Evolutionary conservation across 164 flowering plant species (phyloP), one percentile per base, ranked within the genome.

Genomic region (Nelumbo lutea): DNA sequence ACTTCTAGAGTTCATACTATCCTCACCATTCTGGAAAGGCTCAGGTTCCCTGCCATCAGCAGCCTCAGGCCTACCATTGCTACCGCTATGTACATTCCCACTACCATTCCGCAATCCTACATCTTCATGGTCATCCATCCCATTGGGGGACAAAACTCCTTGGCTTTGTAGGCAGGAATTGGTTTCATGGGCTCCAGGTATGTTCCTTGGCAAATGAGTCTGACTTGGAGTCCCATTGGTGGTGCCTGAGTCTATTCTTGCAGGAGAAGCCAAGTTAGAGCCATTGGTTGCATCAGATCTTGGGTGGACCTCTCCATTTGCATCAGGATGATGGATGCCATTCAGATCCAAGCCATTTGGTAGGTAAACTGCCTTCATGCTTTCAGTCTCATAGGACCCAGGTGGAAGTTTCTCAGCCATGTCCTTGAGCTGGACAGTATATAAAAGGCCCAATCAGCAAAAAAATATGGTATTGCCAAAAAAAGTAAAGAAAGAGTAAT

Each of bases 381-480:
- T 81, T 67, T 86, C 83, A 58, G 67, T 57, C 56, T 88, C 88
- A 75, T 86, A 85, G 68, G 69, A 78, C 40, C 84, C 93, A 70
- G 86, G 82, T 15, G 90, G 90, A 60, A 89, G 78, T 71, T 83
- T 85, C 78, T 86, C 95, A 11, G 92, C 92, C 86, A 86, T 76
- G 64, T 86, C 89, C 77, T 85, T 89, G 65, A 89, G 86, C 96
- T 89, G 80, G 48, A 64, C 47, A 59, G 44, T 52, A 69, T 67
- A 27, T 38, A 10, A 62, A 64, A 67, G 51, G 50, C 44, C 47
- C 46, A 66, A 68, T 79, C 62, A 76, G 40, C 42, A 65, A 6
- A 60, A 60, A 38, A 56, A 59, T 64, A 68, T 11, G 13, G 62
- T 11, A 64, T 27, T 27, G 27, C 27, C 27, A 27, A 27, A 27